phyloP scores from a whole-genome alignment of 805 yeast genomes.

The Suhomyces vadensis region DNA sequence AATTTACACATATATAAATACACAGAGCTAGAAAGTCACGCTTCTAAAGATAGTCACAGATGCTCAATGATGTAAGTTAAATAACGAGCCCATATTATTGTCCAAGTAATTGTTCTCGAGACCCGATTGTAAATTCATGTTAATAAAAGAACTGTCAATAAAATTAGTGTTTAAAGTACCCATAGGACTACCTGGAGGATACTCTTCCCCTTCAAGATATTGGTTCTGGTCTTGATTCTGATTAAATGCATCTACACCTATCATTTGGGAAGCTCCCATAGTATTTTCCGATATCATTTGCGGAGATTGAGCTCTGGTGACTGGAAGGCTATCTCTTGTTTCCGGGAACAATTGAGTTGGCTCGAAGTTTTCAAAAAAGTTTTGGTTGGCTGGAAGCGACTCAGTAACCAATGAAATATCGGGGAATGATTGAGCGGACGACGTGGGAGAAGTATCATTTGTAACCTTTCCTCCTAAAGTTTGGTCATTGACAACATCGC shows the following conservation, averaged over 20 bases:
- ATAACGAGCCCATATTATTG: conserved; percentile 30
- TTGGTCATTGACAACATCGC: conserved; percentile 6
- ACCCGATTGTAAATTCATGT: conserved; percentile 44
- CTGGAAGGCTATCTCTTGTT: conserved; percentile 34
- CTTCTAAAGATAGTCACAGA: background rate
- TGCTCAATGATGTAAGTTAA: conserved; percentile 23
- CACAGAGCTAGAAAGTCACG: conserved; percentile 1
- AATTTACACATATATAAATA: conserved; percentile 4
- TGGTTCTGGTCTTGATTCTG: conserved; percentile 4
- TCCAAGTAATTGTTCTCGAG: conserved; percentile 24
- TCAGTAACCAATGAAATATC: conserved; percentile 58
- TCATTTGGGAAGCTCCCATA: background rate
- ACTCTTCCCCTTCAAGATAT: conserved; percentile 4
- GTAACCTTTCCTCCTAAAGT: conserved; percentile 6
- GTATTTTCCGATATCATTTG: conserved; percentile 1
- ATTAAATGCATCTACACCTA: background rate
- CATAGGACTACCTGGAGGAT: conserved; percentile 25
- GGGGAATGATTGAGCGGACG: conserved; percentile 44
- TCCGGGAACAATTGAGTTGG: conserved; percentile 58
- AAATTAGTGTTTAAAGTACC: conserved; percentile 36
- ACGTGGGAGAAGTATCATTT: conserved; percentile 34
- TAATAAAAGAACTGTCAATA: conserved; percentile 41
- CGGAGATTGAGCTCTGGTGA: conserved; percentile 41
- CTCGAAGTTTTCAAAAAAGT: conserved; percentile 52
- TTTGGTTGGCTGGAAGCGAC: conserved; percentile 47